Evolutionary conservation across 805 yeast species (phyloP), one percentile per base, ranked within the genome.

Genomic region (Metschnikowia arizonensis): DNA sequence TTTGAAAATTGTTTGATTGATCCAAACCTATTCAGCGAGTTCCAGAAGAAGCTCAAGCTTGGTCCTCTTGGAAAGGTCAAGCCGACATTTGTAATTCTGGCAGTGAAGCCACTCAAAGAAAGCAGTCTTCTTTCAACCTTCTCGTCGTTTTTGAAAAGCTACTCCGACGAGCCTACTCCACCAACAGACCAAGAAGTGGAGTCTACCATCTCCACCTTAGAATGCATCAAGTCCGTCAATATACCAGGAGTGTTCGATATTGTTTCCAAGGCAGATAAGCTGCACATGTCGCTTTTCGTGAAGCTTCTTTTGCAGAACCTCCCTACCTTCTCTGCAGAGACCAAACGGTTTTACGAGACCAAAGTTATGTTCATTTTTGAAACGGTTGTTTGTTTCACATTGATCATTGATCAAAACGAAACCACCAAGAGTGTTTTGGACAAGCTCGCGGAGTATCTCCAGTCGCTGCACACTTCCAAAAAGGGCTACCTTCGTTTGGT

Each of bases 171-270:
- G 44, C 81, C 86, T 3, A 83, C 85, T 0, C 98, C 91, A 62
- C 99, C 99, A 10, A 79, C 95, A 1, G 95, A 87, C 46, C 96
- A 88, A 58, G 97, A 91, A 55, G 83, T 93, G 40, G 96, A 89
- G 51, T 78, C 87, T 4, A 87, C 98, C 0, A 63, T 85, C 11
- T 82, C 88, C 4, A 85, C 97, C 0, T 67, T 84, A 34, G 96
- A 90, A 53, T 91, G 97, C 60, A 74, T 91, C 42, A 78, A 78
- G 42, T 79, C 91, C 0, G 81, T 93, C 50, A 77, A 78, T 40
- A 66, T 89, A 4, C 63, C 75, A 3, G 69, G 72, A 1, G 67
- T 88, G 1, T 74, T 88, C 48, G 76, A 74, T 39, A 72, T 72
- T 17, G 71, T 82, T 8, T 68, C 77, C 52, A 59, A 52, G 54